Base-by-base conservation (phyloP, 306 rosid species). In the Vachellia collinsii region DNA sequence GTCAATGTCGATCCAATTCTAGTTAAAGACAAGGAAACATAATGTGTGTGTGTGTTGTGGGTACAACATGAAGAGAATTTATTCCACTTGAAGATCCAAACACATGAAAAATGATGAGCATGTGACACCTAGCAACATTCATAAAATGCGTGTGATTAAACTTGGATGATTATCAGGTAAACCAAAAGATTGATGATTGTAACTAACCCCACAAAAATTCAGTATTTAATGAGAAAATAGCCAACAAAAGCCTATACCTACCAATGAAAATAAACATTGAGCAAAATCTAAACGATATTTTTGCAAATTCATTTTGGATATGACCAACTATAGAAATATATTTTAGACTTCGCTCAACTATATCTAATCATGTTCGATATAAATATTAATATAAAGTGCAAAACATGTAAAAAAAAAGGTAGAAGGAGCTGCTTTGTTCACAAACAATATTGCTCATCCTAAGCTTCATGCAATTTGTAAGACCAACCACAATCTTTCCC, bases 1-100 rank as follows among this genome's bases (percentile, higher is more conserved):
- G 76, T 51, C 67, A 59, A 4, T 76, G 67, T 36, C 59, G 38
- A 66, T 77, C 85, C 70, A 83, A 53, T 78, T 61, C 69, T 12
- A 80, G 71, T 67, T 77, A 42, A 83, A 50, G 62, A 72, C 78
- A 59, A 9, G 66, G 3, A 78, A 61, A 3, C 1, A 20, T 29
- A 29, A 29, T 29, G 34, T 29, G 34, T 29, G 34, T 29, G 34
- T 29, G 34, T 29, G 34, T 1, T 29, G 34, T 29, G 34, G 23
- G 54, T 41, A 80, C 42, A 62, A 68, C 7, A 22, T 22, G 2
- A 58, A 78, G 11, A 78, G 70, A 38, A 48, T 75, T 78, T 50
- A 77, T 65, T 46, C 53, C 66, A 70, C 72, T 63, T 20, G 46
- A 43, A 75, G 70, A 86, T 70, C 59, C 58, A 78, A 54, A 34